Base-by-base conservation (phyloP, 202 grass and related monocot species). In the Carex arenaria region DNA sequence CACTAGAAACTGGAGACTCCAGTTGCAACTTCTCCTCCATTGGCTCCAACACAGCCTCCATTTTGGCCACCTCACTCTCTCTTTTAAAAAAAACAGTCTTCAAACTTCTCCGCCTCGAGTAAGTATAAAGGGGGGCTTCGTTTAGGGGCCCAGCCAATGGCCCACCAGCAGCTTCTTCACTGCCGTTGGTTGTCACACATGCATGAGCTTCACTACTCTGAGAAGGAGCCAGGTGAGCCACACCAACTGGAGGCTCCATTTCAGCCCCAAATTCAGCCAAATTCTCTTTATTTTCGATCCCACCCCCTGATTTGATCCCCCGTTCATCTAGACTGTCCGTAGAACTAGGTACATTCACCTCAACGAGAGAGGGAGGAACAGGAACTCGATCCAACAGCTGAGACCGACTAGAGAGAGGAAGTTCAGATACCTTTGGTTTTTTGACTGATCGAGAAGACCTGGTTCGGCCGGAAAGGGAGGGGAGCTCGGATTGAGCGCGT, bases 391-490 rank as follows among this genome's bases (percentile, higher is more conserved):
- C 80, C 59, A 64, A 22, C 15, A 61, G 38, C 60, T 64, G 59
- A 68, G 80, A n/a, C 42, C 43, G 64, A 67, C 22, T 55, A 8
- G 80, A 53, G 14, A 20, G 14, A 49, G 10, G 14, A 11, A 34
- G 65, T 34, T 66, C 64, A 19, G 80, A 86, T 57, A 83, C 78
- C 80, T 69, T 90, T 1, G 81, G 32, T 18, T 53, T 86, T 40
- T 90, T 90, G 5, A 47, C 36, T 22, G 78, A 65, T 43, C 31
- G 56, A 52, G 80, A 67, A 18, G 80, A 91, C 55, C 93, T 91
- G 55, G 96, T 98, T 81, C 93, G 92, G 66, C 93, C 93, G 10
- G 89, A 89, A 51, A 81, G 72, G 38, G 88, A 63, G 43, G 62
- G 26, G 18, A 89, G 62, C 9, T 86, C 67, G 64, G 89, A 89